Base-by-base conservation (phyloP, 2,329 filamentous ascomycete species). In the Pseudogymnoascus sp. region DNA sequence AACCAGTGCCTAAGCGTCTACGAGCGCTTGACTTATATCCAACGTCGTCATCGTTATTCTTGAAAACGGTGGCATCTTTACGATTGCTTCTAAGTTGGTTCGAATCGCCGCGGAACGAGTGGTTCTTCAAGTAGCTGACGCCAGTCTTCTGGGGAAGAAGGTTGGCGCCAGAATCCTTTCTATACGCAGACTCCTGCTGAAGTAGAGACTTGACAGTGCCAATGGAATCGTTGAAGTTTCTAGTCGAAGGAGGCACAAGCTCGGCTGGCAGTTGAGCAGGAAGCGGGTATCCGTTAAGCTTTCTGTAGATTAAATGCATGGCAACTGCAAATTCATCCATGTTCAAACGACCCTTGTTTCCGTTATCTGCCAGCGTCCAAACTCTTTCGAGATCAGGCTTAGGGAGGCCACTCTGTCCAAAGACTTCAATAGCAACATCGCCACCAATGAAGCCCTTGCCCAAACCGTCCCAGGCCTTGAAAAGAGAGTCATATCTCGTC, bases 271-370 rank as follows among this genome's bases (percentile, higher is more conserved):
- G 82, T 50, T 89, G 88, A 71, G 87, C 90, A 14, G 95, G 95
- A 34, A 97, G 82, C 1, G 93, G 93, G 72, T 97, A 97, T 37
- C 93, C 93, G 71, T 99, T 97, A 62, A 99, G 83, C 74, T 96
- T 96, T 70, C 95, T 85, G 78, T 99, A 99, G 71, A 99, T 99
- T 77, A 99, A 79, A 82, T 99, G 95, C 95, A 99, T 99, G 8
- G 93, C 92, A 61, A 99, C 93, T 7, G 95, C 93, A 73, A 99
- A 99, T 73, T 99, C 95, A 73, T 99, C 95, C 71, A 97, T 85
- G 71, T 99, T 93, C 31, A 99, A 83, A 63, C 93, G 89, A 16
- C 95, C 95, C 75, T 95, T 95, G 76, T 99, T 97, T 67, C 93
- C 89, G 34, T 93, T 89, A 73, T 99, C 95, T 2, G 93, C 89